Evolutionary conservation across 352 stramenopile genomes (phyloP), one percentile per base, ranked within the genome.

Genomic region (Pythium vanterpoolii): DNA sequence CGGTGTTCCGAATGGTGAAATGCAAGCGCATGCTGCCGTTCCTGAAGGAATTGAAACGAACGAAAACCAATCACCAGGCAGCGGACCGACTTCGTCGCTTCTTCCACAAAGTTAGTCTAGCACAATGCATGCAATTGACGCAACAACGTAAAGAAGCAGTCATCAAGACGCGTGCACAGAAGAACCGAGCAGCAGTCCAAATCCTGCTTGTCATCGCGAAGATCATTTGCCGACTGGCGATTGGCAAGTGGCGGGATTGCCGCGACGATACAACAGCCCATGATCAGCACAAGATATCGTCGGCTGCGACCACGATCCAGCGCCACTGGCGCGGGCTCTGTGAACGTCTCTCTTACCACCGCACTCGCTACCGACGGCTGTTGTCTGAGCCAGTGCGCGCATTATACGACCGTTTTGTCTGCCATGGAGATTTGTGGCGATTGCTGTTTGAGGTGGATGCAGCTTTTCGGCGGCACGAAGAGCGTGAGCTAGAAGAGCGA

Each of bases 381-480:
- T 44, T 90, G 0, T 82, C 73, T 0, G 45, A 64, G 47, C 74
- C 72, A 14, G 76, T 90, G 31, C 66, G 66, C 30, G 33, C 31
- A 1, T 64, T 86, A 1, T 73, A 87, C 10, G 71, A 85, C 21
- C 33, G 48, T 14, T 90, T 82, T 34, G 64, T 90, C 3, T 39
- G 63, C 10, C 72, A 72, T 4, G 80, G 80, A 2, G 68, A 90
- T 62, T 70, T 90, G 4, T 90, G 77, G 78, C 60, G 69, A 1
- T 77, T 90, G 47, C 34, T 90, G 16, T 51, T 90, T 27, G 65
- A 86, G 26, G 58, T 88, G 24, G 80, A 90, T 50, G 73, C 72
- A 18, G 74, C 83, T 34, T 87, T 88, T 54, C 68, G 73, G 30
- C 72, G 74, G 11, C 79, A 85, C 30, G 64, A 68, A 28, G 34